Conservation (phyloP, 1,139 yeast genomes). For the Suhomyces bolitotheri region DNA sequence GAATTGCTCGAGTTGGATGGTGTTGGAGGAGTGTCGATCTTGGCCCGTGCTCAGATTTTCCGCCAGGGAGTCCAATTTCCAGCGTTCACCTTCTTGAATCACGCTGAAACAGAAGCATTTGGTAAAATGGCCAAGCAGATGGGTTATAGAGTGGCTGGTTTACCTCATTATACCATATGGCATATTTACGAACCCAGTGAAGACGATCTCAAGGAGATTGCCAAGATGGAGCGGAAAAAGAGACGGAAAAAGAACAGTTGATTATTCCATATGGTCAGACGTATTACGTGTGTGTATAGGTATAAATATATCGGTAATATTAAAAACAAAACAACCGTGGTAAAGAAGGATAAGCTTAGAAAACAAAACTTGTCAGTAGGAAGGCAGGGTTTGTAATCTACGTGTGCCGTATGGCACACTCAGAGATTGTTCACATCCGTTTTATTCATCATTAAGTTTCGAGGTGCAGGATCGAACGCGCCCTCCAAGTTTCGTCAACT, state of each 20-base stretch:
- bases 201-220: conserved; percentile 78
- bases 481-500: conserved; percentile 8
- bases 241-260: conserved; percentile 37
- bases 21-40: conserved; percentile 85
- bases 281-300: no score
- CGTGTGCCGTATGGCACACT: conserved; percentile 42
- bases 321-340: background rate
- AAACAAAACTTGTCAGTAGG: conserved; percentile 44
- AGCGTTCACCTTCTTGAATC: conserved; percentile 83
- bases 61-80: conserved; percentile 85
- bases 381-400: conserved; percentile 56
- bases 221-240: conserved; percentile 68
- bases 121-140: conserved; percentile 82
- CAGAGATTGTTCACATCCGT: conserved; percentile 60
- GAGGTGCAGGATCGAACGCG: conserved; percentile 13
- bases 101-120: conserved; percentile 91
- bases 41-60: conserved; percentile 80
- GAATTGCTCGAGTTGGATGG: conserved; percentile 79
- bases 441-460: conserved; percentile 43
- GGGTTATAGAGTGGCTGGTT: conserved; percentile 81
- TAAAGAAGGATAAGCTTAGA: no score
- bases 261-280: conserved; percentile 2
- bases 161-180: conserved; percentile 90
- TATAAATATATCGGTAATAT: background rate
- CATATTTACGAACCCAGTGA: conserved; percentile 88